Percentiles rank a stretch among this genome's conserved stretches.
phyloP scores from a whole-genome alignment of 192 early-diverging fungal species.

The Borealophlyctis nickersoniae region DNA sequence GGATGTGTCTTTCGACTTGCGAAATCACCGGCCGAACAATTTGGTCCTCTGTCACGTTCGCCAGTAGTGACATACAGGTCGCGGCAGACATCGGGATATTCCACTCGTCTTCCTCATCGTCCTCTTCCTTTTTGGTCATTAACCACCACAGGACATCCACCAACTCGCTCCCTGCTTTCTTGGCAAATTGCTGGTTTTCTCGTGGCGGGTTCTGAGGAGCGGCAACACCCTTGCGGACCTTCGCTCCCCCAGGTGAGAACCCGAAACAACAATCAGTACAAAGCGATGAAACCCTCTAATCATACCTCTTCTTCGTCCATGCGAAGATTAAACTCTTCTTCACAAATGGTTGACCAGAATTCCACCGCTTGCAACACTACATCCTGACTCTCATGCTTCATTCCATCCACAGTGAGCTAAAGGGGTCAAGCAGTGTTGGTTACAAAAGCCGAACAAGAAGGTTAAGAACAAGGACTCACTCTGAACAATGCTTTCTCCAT shows the following conservation, averaged over 20 bases:
- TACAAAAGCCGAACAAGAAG: constrained; percentile 7
- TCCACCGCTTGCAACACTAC: constrained; percentile 97
- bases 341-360: constrained; percentile 99
- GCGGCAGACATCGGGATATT: constrained; percentile 96
- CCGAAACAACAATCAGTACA: constrained; percentile 5
- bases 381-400: constrained; percentile 83
- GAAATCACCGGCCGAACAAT: constrained; percentile 84
- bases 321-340: constrained; percentile 82
- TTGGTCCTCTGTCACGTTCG: constrained; percentile 74
- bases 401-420: constrained; percentile 81
- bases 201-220: constrained; percentile 10
- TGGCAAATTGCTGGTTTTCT: constrained; percentile 70
- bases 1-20: constrained; percentile 86
- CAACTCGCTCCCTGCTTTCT: constrained; percentile 72
- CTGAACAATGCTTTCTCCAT: constrained; percentile 95
- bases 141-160: constrained; percentile 80
- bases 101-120: constrained; percentile 99
- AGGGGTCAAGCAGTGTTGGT: neutral
- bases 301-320: constrained; percentile 58
- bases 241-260: constrained; percentile 35
- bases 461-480: constrained; percentile 46
- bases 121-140: constrained; percentile 96
- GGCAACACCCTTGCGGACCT: too few species aligned
- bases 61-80: constrained; percentile 87
- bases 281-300: constrained; percentile 7